Base-by-base conservation (phyloP, 2,329 filamentous ascomycete species). In the Alternaria triticimaculans region DNA sequence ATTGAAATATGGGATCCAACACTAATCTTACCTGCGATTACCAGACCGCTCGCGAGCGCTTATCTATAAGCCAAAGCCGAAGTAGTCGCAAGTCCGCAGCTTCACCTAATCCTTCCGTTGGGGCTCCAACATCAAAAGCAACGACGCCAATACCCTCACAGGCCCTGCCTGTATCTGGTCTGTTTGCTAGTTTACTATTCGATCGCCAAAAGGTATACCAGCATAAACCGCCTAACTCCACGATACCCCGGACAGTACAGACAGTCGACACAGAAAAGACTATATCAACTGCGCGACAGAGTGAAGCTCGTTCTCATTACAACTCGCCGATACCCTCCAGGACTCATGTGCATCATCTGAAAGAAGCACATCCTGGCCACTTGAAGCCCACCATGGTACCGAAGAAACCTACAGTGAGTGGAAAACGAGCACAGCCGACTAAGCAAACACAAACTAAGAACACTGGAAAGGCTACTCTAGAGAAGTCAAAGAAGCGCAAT, bases 111-210 rank as follows among this genome's bases (percentile, higher is more conserved):
- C n/a, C 23, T 2, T 20, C 20, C 12, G 2, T 11, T 18, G 33
- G 4, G 3, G 6, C 53, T 37, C n/a, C 44, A 23, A 44, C 30
- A 37, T 0, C n/a, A 9, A 30, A 4, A n/a, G 20, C 11, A 23
- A 5, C 33, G 41, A 8, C 12, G 14, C n/a, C 45, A 4, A 6
- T n/a, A n/a, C 14, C 2, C 26, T 57, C 23, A 8, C 57, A 43
- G 21, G 11, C 3, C 5, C 23, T 51, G 3, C 43, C 58, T 14
- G 48, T 12, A 3, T n/a, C 26, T 15, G 45, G 62, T 41, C 44
- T 73, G 3, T 60, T 72, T 9, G 33, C 55, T 30, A 55, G 44
- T 10, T 54, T 66, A 4, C 53, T 69, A 4, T 62, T 63, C 26
- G 15, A 67, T 62, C 65, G 64, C 8, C 55, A 60, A 20, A 7